Conservation (phyloP, 371 early-diverging fungal species). For the Mortierella sp. region DNA sequence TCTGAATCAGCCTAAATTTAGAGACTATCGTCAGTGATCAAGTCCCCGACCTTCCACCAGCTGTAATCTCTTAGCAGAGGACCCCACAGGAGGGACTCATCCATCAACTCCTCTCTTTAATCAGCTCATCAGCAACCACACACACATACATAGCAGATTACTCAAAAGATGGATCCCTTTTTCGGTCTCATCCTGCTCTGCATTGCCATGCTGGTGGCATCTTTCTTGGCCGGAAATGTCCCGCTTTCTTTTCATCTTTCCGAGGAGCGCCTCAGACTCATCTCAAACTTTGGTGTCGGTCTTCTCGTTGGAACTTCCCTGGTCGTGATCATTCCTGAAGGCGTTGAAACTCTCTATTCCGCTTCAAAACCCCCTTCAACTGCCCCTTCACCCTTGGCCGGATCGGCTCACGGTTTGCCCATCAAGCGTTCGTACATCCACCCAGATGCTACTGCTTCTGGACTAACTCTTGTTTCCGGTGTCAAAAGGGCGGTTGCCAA, state of each 20-base stretch:
- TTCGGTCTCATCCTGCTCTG: conserved; percentile 80
- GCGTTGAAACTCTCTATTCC: conserved; percentile 88
- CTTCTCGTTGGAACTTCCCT: conserved; percentile 92
- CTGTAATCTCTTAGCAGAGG: neutral
- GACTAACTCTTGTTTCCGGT: conserved; percentile 2
- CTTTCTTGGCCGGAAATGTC: conserved; percentile 87
- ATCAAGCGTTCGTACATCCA: conserved; percentile 31
- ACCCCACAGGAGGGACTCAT: neutral
- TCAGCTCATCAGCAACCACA: neutral
- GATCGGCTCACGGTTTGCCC: conserved; percentile 20
- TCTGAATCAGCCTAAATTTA: neutral
- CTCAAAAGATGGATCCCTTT: conserved; percentile 68
- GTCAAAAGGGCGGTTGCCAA: neutral
- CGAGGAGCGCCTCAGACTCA: conserved; percentile 72
- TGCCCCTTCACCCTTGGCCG: conserved; percentile 7
- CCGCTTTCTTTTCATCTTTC: conserved; percentile 88
- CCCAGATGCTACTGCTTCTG: conserved; percentile 13
- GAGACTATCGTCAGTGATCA: neutral
- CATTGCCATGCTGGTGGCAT: conserved; percentile 86
- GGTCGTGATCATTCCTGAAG: conserved; percentile 94
- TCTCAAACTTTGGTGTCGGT: conserved; percentile 93
- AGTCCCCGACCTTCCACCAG: neutral
- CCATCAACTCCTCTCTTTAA: neutral
- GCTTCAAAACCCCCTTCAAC: conserved; percentile 13
- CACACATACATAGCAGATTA: neutral